phyloP scores from a whole-genome alignment of 257 asterid genomes.

The Capsicum chinense region DNA sequence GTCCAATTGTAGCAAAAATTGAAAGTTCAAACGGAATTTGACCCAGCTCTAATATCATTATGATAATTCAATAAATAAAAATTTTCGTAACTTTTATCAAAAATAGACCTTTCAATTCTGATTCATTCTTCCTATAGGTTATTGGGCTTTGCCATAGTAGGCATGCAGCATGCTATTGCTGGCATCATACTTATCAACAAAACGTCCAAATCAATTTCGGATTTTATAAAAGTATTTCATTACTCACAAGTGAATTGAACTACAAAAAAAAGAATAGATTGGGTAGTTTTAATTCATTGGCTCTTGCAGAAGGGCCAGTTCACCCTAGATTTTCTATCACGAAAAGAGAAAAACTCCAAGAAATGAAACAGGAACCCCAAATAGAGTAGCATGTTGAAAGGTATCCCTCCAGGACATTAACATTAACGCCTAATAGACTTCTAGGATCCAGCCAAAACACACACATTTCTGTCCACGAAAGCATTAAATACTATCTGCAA shows the following conservation, averaged over 20 bases:
- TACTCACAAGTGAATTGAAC: background rate
- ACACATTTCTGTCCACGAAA: background rate
- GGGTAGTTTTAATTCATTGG: conserved; percentile 17
- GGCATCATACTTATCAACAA: background rate
- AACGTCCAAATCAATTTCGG: background rate
- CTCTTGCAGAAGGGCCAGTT: conserved; percentile 24
- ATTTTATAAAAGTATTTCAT: background rate
- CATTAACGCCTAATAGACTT: background rate
- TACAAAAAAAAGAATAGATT: background rate
- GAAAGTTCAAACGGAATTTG: no score
- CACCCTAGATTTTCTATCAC: conserved; percentile 34
- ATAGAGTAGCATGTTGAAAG: conserved; percentile 2
- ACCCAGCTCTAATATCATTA: no score
- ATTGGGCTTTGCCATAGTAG: conserved; percentile 1
- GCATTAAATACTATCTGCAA: background rate
- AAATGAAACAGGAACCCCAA: background rate
- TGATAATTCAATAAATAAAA: no score
- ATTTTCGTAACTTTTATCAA: no score
- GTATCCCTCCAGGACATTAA: conserved; percentile 8
- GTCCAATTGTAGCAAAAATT: no score
- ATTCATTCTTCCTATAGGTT: conserved; percentile 6
- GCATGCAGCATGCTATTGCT: conserved; percentile 25
- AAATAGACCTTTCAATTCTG: conserved; percentile 25
- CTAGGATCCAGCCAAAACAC: background rate
- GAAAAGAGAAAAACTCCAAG: conserved; percentile 30